These are phyloP conservation scores for Elaeis guineensis DNA, from an alignment of 176 grass and related monocot genomes.

Conservation along the genomic window DNA sequence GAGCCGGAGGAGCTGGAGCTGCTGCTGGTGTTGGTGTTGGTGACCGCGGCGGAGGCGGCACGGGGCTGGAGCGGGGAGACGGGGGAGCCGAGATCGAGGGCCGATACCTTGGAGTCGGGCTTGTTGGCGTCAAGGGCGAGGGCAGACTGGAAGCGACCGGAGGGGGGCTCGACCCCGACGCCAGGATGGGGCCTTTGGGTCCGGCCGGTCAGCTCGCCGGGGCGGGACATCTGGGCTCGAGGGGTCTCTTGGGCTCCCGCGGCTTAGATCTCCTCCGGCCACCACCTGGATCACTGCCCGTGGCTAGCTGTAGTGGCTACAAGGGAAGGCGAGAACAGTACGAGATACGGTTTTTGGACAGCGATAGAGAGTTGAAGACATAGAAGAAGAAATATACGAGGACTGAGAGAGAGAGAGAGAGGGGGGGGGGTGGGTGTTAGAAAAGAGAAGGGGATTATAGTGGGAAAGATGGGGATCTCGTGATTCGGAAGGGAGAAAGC, in stretches of 20 bases:
- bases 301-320: too few relatives aligned
- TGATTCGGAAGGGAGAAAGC: background rate
- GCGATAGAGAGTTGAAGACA: too few relatives aligned
- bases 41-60: background rate
- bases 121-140: slow-evolving; percentile 1
- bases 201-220: background rate
- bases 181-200: background rate
- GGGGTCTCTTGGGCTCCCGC: too few relatives aligned
- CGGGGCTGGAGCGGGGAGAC: slow-evolving; percentile 4
- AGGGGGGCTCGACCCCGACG: background rate
- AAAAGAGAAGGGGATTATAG: background rate
- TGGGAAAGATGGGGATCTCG: background rate
- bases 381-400: background rate
- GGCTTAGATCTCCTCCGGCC: background rate
- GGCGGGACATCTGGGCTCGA: background rate
- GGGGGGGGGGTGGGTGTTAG: background rate
- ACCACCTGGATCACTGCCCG: too few relatives aligned
- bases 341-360: too few relatives aligned
- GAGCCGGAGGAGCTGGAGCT: slow-evolving; percentile 19
- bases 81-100: slow-evolving; percentile 10
- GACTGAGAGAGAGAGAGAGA: background rate
- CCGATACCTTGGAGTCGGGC: slow-evolving; percentile 3
- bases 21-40: slow-evolving; percentile 9
- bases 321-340: too few relatives aligned
- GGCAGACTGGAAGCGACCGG: background rate